These are phyloP conservation scores for Cladosporium oxysporum DNA, from an alignment of 2,329 filamentous ascomycete species.

Conservation along the genomic window DNA sequence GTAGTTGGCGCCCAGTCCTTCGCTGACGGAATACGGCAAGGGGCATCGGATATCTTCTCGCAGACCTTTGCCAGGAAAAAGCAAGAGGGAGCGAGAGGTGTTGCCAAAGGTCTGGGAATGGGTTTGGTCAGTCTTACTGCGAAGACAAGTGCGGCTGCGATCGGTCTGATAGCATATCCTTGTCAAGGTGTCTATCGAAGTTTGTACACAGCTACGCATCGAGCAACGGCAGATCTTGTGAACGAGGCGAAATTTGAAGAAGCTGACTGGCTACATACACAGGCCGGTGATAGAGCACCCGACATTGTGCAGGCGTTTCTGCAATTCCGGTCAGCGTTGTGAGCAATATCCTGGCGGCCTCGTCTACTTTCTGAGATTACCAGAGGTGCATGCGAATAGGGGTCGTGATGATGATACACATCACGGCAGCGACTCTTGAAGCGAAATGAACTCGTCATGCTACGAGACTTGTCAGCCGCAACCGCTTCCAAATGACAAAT, in stretches of 20 bases:
- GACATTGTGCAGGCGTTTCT: slow-evolving; percentile 6
- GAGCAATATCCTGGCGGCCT: not conserved
- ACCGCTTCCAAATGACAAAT: not conserved
- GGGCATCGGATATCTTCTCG: slow-evolving; percentile 13
- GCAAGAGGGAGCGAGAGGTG: slow-evolving; percentile 14
- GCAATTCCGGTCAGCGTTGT: not conserved
- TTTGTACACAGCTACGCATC: slow-evolving; percentile 9
- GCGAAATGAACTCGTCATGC: not conserved
- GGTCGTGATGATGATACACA: no score
- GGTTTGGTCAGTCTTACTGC: slow-evolving; percentile 12
- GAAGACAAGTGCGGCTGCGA: slow-evolving; percentile 14
- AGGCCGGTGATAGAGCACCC: no score
- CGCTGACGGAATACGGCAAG: slow-evolving; percentile 10
- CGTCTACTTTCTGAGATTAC: no score
- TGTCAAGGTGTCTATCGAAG: slow-evolving; percentile 19
- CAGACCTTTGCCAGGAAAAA: slow-evolving; percentile 10
- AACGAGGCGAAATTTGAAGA: not conserved
- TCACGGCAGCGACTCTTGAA: not conserved
- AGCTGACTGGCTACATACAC: not conserved
- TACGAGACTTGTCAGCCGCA: not conserved
- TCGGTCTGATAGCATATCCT: slow-evolving; percentile 20
- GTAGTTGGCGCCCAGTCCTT: slow-evolving; percentile 7
- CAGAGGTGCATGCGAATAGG: no score
- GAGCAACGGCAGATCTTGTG: not conserved
- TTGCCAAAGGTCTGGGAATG: slow-evolving; percentile 17